Conservation (phyloP, 208 protist species). For the Phytomonas francai region DNA sequence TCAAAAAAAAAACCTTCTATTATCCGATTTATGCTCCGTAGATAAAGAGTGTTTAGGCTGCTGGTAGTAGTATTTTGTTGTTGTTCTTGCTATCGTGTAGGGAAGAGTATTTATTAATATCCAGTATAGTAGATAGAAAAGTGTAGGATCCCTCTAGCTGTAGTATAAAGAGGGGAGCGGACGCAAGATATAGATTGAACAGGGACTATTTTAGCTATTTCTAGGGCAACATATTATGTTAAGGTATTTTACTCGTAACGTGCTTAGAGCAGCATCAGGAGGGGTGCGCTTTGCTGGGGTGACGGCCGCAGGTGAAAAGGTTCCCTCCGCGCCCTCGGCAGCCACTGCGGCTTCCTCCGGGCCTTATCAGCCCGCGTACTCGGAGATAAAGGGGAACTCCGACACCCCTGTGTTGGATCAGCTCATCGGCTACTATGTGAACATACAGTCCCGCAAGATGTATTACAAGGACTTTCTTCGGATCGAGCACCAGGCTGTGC, state of each 20-base stretch:
- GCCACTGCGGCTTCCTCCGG: constrained; percentile 38
- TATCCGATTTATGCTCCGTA: background rate
- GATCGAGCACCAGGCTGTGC: constrained; percentile 89
- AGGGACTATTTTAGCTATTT: background rate
- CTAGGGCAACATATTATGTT: background rate
- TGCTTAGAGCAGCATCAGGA: background rate
- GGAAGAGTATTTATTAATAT: background rate
- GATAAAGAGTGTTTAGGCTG: background rate
- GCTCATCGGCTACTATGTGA: constrained; percentile 90
- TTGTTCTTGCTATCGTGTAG: background rate
- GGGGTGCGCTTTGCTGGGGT: background rate
- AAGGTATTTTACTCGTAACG: background rate
- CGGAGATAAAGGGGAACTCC: constrained; percentile 61
- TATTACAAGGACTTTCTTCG: constrained; percentile 92
- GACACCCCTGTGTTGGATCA: constrained; percentile 75
- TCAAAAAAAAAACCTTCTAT: background rate
- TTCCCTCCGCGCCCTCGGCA: constrained; percentile 28
- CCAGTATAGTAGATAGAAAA: background rate
- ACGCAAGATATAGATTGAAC: background rate
- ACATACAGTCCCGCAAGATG: constrained; percentile 91
- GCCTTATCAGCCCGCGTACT: constrained; percentile 67
- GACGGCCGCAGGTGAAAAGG: background rate
- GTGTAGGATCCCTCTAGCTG: background rate
- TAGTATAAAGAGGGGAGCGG: background rate
- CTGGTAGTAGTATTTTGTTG: background rate